A percentile compares a stretch with the other conserved stretches of the same genome.
Conservation (phyloP, 306 rosid species). For the Castanea crenata region DNA sequence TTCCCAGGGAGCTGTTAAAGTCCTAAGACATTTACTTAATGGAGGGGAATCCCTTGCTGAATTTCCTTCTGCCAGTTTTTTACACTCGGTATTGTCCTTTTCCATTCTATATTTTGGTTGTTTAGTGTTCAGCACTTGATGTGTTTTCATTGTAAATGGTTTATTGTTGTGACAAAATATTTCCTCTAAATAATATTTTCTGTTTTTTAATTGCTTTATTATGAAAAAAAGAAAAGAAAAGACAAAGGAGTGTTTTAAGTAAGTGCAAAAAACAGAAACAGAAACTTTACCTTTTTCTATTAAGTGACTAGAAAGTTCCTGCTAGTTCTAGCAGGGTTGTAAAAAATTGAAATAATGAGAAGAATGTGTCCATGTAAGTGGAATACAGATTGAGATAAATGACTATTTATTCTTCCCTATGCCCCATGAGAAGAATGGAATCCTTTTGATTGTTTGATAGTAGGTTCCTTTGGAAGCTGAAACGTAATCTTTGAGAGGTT, state of each 20-base stretch:
- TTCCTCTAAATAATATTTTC: background rate
- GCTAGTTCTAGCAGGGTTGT: background rate
- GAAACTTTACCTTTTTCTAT: background rate
- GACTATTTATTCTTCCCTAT: background rate
- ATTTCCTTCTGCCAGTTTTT: conserved; percentile 85
- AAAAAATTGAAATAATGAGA: background rate
- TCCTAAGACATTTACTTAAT: conserved; percentile 43
- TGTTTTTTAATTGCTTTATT: background rate
- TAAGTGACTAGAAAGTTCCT: background rate
- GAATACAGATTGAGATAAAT: background rate
- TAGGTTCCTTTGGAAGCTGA: background rate
- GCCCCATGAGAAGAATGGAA: background rate
- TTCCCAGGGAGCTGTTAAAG: conserved; percentile 39
- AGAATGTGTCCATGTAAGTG: too few relatives aligned
- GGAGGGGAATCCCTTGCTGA: conserved; percentile 89
- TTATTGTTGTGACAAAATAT: background rate
- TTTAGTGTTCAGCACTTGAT: conserved; percentile 6
- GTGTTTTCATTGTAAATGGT: background rate
- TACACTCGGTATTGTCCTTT: conserved; percentile 63
- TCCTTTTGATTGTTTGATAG: background rate
- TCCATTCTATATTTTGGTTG: conserved; percentile 25
- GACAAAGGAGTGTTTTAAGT: background rate
- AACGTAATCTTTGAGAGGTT: background rate
- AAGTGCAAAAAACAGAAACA: background rate
- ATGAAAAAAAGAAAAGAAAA: background rate